Conservation (phyloP, 2,329 filamentous ascomycete species). For the Pseudogymnoascus sp. region DNA sequence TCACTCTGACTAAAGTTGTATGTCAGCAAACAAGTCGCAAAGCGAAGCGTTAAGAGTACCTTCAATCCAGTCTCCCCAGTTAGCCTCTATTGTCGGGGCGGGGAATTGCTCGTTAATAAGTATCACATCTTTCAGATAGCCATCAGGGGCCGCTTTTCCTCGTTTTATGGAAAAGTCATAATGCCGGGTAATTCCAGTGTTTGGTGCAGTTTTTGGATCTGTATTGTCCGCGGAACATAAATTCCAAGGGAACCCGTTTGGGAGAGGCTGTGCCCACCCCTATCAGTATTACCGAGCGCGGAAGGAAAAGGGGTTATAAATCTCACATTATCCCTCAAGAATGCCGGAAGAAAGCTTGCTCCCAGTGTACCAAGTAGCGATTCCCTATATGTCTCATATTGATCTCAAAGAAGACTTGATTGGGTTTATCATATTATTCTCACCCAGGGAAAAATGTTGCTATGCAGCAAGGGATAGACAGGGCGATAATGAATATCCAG, state of each 20-base stretch:
- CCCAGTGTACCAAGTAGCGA: slow-evolving; percentile 29
- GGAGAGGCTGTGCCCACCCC: slow-evolving; percentile 31
- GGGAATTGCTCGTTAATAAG: slow-evolving; percentile 32
- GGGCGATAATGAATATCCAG: neutral
- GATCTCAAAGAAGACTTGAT: neutral
- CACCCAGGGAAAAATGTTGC: neutral
- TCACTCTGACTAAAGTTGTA: slow-evolving; percentile 28
- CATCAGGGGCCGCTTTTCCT: slow-evolving; percentile 24
- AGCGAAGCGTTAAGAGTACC: neutral
- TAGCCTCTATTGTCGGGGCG: slow-evolving; percentile 32
- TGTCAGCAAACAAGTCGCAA: neutral
- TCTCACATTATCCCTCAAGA: slow-evolving; percentile 38
- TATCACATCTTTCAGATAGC: slow-evolving; percentile 23
- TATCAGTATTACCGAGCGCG: neutral
- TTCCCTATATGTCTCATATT: slow-evolving; percentile 2
- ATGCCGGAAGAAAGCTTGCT: slow-evolving; percentile 30
- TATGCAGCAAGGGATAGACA: neutral
- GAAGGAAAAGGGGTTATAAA: neutral
- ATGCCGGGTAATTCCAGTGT: slow-evolving; percentile 33
- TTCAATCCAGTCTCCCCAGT: slow-evolving; percentile 30
- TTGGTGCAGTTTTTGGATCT: slow-evolving; percentile 32
- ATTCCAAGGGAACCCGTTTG: slow-evolving; percentile 48
- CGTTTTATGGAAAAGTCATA: slow-evolving; percentile 28
- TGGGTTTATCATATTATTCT: neutral
- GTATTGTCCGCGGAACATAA: slow-evolving; percentile 32